phyloP scores from a whole-genome alignment of 768 basidiomycete genomes.

The Mycena galopus region DNA sequence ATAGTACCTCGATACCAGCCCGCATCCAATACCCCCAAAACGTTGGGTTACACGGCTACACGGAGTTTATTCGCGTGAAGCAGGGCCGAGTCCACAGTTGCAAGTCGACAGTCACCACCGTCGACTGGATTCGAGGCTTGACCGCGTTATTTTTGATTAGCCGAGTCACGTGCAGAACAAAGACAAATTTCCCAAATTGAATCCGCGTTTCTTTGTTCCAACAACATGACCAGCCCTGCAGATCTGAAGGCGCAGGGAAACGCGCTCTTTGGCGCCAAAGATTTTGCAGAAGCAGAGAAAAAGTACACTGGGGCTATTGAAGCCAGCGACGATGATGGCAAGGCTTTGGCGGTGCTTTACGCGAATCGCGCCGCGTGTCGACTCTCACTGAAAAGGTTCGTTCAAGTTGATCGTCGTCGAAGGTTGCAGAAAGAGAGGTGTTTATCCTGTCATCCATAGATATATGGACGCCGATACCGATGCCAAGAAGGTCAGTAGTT shows the following conservation, averaged over 20 bases:
- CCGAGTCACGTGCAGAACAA: neutral
- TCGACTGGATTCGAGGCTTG: no score
- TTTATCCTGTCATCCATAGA: slow-evolving; percentile 12
- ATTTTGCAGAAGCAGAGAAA: slow-evolving; percentile 19
- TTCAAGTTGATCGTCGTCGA: neutral
- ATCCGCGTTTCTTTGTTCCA: neutral
- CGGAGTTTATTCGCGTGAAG: no score
- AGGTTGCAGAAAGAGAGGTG: neutral
- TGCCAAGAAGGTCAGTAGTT: slow-evolving; percentile 34
- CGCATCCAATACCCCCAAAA: neutral
- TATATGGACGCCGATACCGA: slow-evolving; percentile 35
- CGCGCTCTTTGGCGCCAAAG: slow-evolving; percentile 22
- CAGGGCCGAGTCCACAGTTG: no score
- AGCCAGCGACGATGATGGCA: slow-evolving; percentile 13
- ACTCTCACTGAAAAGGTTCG: slow-evolving; percentile 27
- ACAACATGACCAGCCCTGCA: slow-evolving; percentile 1
- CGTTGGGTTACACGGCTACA: no score
- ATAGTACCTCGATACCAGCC: neutral
- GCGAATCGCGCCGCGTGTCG: slow-evolving; percentile 34
- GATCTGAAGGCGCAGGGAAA: slow-evolving; percentile 33
- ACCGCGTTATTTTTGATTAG: no score
- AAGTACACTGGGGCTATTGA: slow-evolving; percentile 34
- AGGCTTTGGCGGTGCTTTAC: slow-evolving; percentile 28
- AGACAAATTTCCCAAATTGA: neutral
- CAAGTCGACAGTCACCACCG: no score